phyloP scores from a whole-genome alignment of 2,329 filamentous ascomycete genomes.

The Fusarium anthophilum region DNA sequence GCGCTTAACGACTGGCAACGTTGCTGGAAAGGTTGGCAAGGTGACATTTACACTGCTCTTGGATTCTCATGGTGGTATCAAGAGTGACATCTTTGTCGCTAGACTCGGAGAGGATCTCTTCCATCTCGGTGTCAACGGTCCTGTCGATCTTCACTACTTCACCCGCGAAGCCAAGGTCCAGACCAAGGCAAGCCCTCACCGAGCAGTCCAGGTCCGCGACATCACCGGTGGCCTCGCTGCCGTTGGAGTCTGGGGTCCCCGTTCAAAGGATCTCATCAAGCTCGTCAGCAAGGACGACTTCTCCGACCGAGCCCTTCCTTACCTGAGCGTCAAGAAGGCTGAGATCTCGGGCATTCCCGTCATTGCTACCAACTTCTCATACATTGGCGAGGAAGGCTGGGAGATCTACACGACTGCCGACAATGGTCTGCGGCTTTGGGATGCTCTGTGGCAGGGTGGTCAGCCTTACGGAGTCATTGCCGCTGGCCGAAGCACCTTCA shows the following conservation, averaged over 20 bases:
- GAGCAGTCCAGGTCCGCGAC: conserved; percentile 64
- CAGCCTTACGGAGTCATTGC: conserved; percentile 65
- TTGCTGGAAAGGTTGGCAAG: conserved; percentile 56
- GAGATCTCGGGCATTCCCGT: conserved; percentile 66
- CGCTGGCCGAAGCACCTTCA: conserved; percentile 67
- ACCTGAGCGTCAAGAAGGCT: conserved; percentile 59
- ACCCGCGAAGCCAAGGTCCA: conserved; percentile 61
- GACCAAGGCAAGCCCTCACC: conserved; percentile 48
- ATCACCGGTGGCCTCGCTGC: conserved; percentile 69
- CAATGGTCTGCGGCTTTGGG: conserved; percentile 67
- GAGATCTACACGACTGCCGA: conserved; percentile 70
- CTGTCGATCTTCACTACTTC: conserved; percentile 64
- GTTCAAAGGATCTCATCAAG: conserved; percentile 60
- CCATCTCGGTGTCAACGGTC: conserved; percentile 66
- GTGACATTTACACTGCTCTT: conserved; percentile 68
- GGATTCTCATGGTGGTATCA: conserved; percentile 61
- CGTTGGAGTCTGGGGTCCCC: conserved; percentile 71
- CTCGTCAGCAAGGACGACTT: conserved; percentile 57
- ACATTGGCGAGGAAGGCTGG: conserved; percentile 70
- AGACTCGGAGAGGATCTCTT: conserved; percentile 59
- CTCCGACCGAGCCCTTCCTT: conserved; percentile 56
- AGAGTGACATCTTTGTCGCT: conserved; percentile 66
- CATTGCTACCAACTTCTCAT: conserved; percentile 64
- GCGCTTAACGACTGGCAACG: conserved; percentile 60
- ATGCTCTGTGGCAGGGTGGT: conserved; percentile 64